A percentile compares a stretch with the other conserved stretches of the same genome.
Conservation (phyloP, 768 basidiomycete genomes). For the Trametes maxima region DNA sequence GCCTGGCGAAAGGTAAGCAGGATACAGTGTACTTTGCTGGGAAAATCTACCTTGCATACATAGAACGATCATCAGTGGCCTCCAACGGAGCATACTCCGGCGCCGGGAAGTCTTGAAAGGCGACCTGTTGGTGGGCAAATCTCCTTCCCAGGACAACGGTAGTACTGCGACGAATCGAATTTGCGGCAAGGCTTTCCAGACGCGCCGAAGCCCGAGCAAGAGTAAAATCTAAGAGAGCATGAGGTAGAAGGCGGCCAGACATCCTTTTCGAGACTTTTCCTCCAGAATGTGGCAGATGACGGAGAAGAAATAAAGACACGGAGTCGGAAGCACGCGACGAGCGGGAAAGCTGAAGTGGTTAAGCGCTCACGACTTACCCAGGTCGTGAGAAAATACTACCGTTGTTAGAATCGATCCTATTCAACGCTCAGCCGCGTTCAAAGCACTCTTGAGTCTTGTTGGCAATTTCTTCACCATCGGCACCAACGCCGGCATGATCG, state of each 20-base stretch:
- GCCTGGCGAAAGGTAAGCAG: neutral
- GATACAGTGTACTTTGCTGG: too few species aligned
- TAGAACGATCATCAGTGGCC: constrained; percentile 1
- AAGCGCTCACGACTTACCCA: neutral
- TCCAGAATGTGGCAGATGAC: neutral
- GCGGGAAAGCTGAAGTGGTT: neutral
- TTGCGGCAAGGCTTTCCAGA: constrained; percentile 5
- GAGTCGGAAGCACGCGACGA: neutral
- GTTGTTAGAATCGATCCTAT: too few species aligned
- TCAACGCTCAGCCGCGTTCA: too few species aligned
- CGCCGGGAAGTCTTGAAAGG: neutral
- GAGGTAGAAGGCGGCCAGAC: constrained; percentile 22
- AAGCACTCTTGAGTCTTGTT: too few species aligned
- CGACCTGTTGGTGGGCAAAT: constrained; percentile 9
- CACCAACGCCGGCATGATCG: too few species aligned
- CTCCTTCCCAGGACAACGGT: neutral
- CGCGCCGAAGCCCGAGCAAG: constrained; percentile 21
- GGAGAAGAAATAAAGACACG: neutral
- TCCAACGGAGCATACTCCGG: neutral
- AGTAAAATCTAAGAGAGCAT: constrained; percentile 25
- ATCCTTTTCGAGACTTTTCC: neutral
- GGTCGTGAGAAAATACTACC: too few species aligned
- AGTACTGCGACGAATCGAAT: neutral
- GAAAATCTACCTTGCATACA: constrained; percentile 11
- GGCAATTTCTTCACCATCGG: too few species aligned